These are phyloP conservation scores for Zoysia pacifica DNA, from an alignment of 176 grass and related monocot species.

Conservation along the genomic window DNA sequence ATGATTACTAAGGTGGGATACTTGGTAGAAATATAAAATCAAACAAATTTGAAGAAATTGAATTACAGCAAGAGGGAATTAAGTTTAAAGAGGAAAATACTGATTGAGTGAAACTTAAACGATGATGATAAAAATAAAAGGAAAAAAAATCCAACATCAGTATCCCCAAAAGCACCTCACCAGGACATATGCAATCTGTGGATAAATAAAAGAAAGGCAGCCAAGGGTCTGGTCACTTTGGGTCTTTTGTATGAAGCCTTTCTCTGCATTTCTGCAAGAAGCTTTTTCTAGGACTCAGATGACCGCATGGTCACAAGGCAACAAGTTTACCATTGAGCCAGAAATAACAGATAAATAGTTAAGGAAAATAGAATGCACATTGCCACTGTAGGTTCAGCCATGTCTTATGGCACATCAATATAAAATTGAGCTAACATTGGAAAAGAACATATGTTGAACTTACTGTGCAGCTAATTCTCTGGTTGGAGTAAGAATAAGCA, in stretches of 20 bases:
- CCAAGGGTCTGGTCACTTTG: no score
- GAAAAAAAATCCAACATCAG: neutral
- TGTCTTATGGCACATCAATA: constrained; percentile 26
- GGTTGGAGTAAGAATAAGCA: constrained; percentile 95
- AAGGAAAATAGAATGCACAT: neutral
- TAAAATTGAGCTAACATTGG: neutral
- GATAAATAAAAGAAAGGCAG: no score
- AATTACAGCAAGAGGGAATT: constrained; percentile 11
- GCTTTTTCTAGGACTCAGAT: no score
- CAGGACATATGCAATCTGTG: neutral
- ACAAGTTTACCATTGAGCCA: no score
- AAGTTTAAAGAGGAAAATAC: neutral
- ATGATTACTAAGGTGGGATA: neutral
- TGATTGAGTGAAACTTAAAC: neutral
- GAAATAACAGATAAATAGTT: neutral
- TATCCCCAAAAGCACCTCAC: neutral
- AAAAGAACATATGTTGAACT: constrained; percentile 45
- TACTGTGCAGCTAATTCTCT: constrained; percentile 97
- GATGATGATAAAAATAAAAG: neutral
- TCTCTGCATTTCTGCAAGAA: no score
- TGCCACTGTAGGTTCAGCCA: neutral
- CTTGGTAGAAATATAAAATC: neutral
- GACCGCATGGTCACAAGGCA: no score
- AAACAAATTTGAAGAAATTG: neutral
- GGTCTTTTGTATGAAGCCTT: no score